A percentile compares a stretch with the other conserved stretches of the same genome.
phyloP scores from a whole-genome alignment of 192 early-diverging fungal genomes.

The Coemansia sp. region DNA sequence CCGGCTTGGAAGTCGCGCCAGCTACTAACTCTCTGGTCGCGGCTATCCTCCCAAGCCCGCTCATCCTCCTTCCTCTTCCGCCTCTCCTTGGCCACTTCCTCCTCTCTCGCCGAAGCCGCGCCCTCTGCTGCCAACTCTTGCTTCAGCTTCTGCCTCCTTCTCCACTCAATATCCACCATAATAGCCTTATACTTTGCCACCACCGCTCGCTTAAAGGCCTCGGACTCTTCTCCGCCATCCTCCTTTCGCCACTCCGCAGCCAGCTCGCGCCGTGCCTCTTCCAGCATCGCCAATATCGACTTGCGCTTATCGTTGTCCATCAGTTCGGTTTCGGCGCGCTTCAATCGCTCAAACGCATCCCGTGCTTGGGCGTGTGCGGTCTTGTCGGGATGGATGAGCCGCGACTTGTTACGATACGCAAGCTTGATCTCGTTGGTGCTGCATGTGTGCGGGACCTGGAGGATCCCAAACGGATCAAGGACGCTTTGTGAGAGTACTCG shows the following conservation, averaged over 20 bases:
- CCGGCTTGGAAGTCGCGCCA: slow-evolving; percentile 39
- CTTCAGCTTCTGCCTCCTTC: slow-evolving; percentile 39
- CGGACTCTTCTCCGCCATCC: not conserved
- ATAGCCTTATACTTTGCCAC: slow-evolving; percentile 33
- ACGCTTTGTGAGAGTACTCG: slow-evolving; percentile 28
- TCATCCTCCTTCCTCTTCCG: slow-evolving; percentile 31
- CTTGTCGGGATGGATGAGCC: slow-evolving; percentile 52
- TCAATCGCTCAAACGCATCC: slow-evolving; percentile 48
- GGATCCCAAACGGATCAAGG: slow-evolving; percentile 47
- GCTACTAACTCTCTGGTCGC: slow-evolving; percentile 47
- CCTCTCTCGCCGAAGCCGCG: slow-evolving; percentile 13
- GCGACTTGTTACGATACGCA: slow-evolving; percentile 47
- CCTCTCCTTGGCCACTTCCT: slow-evolving; percentile 18
- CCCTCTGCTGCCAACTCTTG: slow-evolving; percentile 47
- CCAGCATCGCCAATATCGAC: slow-evolving; percentile 27
- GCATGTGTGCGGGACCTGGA: slow-evolving; percentile 20
- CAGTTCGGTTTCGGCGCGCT: slow-evolving; percentile 37
- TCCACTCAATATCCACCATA: slow-evolving; percentile 50
- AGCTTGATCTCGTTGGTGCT: slow-evolving; percentile 29
- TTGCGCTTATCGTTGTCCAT: slow-evolving; percentile 47
- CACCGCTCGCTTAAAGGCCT: slow-evolving; percentile 25
- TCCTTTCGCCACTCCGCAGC: slow-evolving; percentile 20
- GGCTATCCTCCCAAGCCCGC: slow-evolving; percentile 41
- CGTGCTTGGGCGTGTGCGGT: slow-evolving; percentile 35
- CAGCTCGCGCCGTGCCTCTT: slow-evolving; percentile 41